phyloP scores from a whole-genome alignment of 2,329 filamentous ascomycete genomes.

The Cladophialophora chaetospira region DNA sequence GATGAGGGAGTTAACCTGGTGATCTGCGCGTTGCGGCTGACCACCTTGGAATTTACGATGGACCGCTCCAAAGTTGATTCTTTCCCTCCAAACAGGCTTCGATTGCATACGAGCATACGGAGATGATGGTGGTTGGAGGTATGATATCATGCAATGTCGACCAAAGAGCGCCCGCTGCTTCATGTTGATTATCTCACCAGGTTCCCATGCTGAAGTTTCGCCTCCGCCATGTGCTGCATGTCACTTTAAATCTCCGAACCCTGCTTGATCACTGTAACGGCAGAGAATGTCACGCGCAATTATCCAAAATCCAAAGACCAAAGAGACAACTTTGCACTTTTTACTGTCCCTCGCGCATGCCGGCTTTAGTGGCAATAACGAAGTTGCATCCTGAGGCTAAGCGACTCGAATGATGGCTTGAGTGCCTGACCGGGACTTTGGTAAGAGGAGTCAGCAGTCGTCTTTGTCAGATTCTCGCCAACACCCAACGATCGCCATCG shows the following conservation, averaged over 20 bases:
- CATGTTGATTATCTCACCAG: slow-evolving; percentile 2
- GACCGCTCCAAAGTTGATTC: too few species aligned
- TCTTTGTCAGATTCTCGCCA: slow-evolving; percentile 12
- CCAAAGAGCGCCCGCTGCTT: not conserved
- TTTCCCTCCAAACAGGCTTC: too few species aligned
- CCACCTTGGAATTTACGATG: too few species aligned
- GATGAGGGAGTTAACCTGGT: too few species aligned
- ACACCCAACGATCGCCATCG: not conserved
- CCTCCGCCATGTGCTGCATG: not conserved
- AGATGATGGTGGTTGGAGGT: too few species aligned
- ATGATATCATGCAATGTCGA: slow-evolving; percentile 1
- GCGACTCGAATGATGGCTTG: not conserved
- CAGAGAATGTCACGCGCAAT: too few species aligned
- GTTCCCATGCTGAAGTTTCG: slow-evolving; percentile 3
- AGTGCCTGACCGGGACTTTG: not conserved
- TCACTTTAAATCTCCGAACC: slow-evolving; percentile 15
- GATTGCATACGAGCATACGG: too few species aligned
- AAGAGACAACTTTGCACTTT: too few species aligned
- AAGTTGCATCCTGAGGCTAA: too few species aligned
- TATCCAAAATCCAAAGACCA: too few species aligned
- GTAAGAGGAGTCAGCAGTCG: slow-evolving; percentile 1
- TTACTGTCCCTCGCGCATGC: not conserved
- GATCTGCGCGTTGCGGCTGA: not conserved
- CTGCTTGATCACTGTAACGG: not conserved
- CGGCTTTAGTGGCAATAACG: not conserved